These are phyloP conservation scores for Trichothecium roseum DNA, from an alignment of 2,329 filamentous ascomycete genomes.

Conservation along the genomic window DNA sequence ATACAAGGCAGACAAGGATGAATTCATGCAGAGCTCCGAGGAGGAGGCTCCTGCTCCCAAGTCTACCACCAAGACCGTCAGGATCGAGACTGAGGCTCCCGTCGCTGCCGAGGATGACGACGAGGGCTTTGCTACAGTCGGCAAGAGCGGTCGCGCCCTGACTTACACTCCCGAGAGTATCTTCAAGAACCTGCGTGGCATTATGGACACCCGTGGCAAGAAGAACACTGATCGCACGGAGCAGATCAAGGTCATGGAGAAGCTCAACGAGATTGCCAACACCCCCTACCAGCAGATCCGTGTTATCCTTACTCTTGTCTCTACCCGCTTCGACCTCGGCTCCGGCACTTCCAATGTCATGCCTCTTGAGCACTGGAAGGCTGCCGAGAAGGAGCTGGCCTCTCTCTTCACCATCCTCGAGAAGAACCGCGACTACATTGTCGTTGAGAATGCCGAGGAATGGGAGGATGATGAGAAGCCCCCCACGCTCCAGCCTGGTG, in stretches of 20 bases:
- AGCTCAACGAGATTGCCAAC: constrained; percentile 76
- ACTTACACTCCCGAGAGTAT: constrained; percentile 96
- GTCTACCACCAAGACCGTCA: constrained; percentile 22
- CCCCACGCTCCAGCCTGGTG: constrained; percentile 59
- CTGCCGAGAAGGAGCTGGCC: constrained; percentile 77
- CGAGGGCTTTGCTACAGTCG: constrained; percentile 81
- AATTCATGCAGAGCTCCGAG: constrained; percentile 76
- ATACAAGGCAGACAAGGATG: constrained; percentile 77
- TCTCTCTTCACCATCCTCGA: constrained; percentile 72
- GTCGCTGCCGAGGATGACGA: constrained; percentile 53
- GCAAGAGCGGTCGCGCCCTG: constrained; percentile 77
- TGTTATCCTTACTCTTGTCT: constrained; percentile 82
- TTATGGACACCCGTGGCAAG: constrained; percentile 92
- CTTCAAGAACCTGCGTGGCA: constrained; percentile 87
- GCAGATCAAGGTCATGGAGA: constrained; percentile 97
- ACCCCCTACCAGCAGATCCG: constrained; percentile 92
- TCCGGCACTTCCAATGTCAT: constrained; percentile 70
- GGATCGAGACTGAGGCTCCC: constrained; percentile 20
- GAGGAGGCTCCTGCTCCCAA: constrained; percentile 52
- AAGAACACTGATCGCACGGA: constrained; percentile 96
- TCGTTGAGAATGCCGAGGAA: constrained; percentile 87
- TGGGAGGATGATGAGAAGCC: constrained; percentile 99
- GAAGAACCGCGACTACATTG: constrained; percentile 67
- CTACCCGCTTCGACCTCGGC: constrained; percentile 87
- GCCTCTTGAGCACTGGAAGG: constrained; percentile 94